Evolutionary conservation across 768 basidiomycete genomes (phyloP), one percentile per base, ranked within the genome.

Genomic region (Podaxis sp.): DNA sequence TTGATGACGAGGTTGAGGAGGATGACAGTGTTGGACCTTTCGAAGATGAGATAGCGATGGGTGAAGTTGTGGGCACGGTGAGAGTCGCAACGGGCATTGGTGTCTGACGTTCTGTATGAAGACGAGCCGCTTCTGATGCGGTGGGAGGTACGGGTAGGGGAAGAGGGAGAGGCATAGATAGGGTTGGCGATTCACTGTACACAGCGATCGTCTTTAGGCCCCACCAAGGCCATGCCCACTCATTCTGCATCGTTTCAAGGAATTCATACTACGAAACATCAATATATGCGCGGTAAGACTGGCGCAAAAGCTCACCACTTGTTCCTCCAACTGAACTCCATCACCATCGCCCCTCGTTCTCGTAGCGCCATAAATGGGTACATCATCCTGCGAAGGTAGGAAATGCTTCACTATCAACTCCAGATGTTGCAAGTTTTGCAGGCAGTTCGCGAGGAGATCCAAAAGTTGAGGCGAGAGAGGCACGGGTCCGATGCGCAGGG

Each of bases 401-500:
- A 82, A 73, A 30, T 79, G 75, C 52, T 72, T 72, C 2, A 80
- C 77, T 28, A 77, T 67, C 38, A 83, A 64, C 50, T 78, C 79
- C 4, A 83, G 74, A 20, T 71, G 66, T 7, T 69, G 62, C 28
- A 83, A 67, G 0, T 57, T 36, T 0, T 79, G 77, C 22, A 80
- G 71, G 55, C 71, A 74, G 55, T 68, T 60, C 2, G 80, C 77
- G 17, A 83, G 68, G 7, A 80, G 65, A 61, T 82, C 79, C 12
- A 83, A 37, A 11, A 83, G 70, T 60, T 77, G 70, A 2, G 81
- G 81, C 7, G 77, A 78, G 6, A 83, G 70, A 11, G 72, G 73
- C 8, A 82, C 72, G 1, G 77, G 72, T 10, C 80, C 78, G 13
- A 83, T 65, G 2, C 80, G 73, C 7, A 81, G 71, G 7, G 66